phyloP scores from a whole-genome alignment of 2,329 filamentous ascomycete genomes.

The Akanthomyces uredinophilus region DNA sequence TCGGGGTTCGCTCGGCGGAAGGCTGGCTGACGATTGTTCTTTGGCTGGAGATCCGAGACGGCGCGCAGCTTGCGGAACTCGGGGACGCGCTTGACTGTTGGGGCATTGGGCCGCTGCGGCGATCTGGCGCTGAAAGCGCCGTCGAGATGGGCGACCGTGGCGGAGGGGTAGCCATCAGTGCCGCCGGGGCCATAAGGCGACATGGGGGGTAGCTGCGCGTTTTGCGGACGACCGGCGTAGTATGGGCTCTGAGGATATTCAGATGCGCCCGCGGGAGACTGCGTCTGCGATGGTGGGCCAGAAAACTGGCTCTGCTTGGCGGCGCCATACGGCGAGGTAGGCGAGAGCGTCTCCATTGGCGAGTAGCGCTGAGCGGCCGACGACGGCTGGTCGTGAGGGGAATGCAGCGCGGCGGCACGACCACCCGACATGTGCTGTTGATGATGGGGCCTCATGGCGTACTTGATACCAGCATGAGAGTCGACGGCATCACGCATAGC shows the following conservation, averaged over 20 bases:
- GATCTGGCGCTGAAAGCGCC: conserved; percentile 59
- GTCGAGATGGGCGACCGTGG: conserved; percentile 67
- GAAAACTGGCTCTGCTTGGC: conserved; percentile 55
- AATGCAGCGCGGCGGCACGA: conserved; percentile 52
- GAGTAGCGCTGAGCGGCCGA: conserved; percentile 88
- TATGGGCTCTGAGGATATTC: conserved; percentile 58
- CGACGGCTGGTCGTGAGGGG: conserved; percentile 66
- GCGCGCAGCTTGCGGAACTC: conserved; percentile 78
- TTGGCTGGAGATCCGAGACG: conserved; percentile 70
- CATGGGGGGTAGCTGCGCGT: conserved; percentile 69
- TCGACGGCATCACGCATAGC: conserved; percentile 84
- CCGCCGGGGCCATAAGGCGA: conserved; percentile 57
- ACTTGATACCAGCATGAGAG: conserved; percentile 80
- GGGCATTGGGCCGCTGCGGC: conserved; percentile 48
- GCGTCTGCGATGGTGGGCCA: conserved; percentile 53
- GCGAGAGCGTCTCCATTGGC: conserved; percentile 86
- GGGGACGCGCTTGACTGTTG: conserved; percentile 62
- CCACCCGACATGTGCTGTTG: conserved; percentile 61
- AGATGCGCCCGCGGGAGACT: conserved; percentile 69
- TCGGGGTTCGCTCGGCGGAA: conserved; percentile 94
- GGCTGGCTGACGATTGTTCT: conserved; percentile 79
- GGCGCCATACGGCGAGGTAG: conserved; percentile 69
- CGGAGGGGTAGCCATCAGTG: conserved; percentile 68
- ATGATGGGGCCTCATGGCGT: conserved; percentile 73
- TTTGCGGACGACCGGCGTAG: conserved; percentile 44